These are phyloP conservation scores for Eucalyptus sp. DNA, from an alignment of 345 rosid species.

Conservation along the genomic window DNA sequence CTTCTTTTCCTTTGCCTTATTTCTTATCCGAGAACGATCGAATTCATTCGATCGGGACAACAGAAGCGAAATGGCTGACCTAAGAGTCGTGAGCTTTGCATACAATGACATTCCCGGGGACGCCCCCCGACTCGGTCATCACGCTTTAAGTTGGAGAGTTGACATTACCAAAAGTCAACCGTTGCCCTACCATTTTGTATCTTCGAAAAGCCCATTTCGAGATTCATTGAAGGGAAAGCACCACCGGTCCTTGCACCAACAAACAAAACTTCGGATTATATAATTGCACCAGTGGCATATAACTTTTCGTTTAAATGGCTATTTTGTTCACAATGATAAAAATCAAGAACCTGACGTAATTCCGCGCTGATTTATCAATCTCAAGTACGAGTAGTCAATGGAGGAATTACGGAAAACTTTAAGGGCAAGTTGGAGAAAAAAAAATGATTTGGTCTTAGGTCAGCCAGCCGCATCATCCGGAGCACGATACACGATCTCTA, in stretches of 20 bases:
- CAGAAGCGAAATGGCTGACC: not conserved
- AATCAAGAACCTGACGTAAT: not conserved
- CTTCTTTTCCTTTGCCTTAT: not conserved
- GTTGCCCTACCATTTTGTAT: not conserved
- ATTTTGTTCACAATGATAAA: not conserved
- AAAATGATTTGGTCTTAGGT: not conserved
- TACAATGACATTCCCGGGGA: not conserved
- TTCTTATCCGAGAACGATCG: not conserved
- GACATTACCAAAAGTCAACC: not conserved
- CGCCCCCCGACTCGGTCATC: not conserved
- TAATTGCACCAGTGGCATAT: not conserved
- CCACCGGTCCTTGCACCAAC: not conserved
- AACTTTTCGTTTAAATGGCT: not conserved
- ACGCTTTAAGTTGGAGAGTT: not conserved
- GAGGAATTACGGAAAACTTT: not conserved
- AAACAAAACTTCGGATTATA: not conserved
- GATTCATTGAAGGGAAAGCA: not conserved
- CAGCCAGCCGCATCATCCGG: not conserved
- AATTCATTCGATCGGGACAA: fast-evolving
- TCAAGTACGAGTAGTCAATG: not conserved
- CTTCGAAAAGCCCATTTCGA: not conserved
- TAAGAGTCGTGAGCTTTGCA: not conserved
- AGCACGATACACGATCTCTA: not conserved
- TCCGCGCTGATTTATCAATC: not conserved
- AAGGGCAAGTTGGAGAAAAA: not conserved